These are phyloP conservation scores for Coffea eugenioides DNA, from an alignment of 257 asterid species.

Conservation along the genomic window DNA sequence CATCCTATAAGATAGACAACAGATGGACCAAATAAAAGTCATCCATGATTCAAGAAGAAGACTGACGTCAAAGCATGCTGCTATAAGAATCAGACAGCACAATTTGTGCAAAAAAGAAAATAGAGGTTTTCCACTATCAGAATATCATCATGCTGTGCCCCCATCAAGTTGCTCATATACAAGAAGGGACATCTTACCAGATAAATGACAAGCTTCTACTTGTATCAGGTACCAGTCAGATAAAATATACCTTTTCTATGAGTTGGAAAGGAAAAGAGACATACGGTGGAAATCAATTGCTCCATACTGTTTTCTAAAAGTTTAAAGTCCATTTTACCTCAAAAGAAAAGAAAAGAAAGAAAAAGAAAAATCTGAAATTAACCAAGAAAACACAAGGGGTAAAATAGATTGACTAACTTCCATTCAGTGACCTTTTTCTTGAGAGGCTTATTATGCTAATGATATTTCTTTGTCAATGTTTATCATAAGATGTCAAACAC, in stretches of 20 bases:
- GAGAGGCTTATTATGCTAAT: too few species aligned
- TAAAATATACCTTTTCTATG: neutral
- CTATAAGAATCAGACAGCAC: neutral
- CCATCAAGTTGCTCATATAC: neutral
- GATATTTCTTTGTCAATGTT: too few species aligned
- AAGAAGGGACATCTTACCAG: neutral
- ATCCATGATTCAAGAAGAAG: constrained; percentile 2
- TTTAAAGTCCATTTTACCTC: neutral
- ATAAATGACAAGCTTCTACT: neutral
- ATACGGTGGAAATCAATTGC: too few species aligned
- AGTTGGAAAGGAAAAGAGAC: neutral
- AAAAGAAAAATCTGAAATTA: neutral
- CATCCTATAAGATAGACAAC: neutral
- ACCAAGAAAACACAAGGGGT: neutral
- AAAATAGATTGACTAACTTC: neutral
- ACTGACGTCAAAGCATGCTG: neutral
- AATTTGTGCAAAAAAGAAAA: neutral
- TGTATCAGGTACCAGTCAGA: neutral
- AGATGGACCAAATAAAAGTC: neutral
- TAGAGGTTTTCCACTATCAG: neutral
- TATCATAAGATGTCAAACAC: neutral
- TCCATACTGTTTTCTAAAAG: neutral
- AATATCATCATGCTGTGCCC: neutral
- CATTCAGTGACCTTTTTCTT: neutral
- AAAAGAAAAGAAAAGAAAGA: neutral